Conservation (phyloP, 805 yeast genomes). For the Clavispora santaluciae region DNA sequence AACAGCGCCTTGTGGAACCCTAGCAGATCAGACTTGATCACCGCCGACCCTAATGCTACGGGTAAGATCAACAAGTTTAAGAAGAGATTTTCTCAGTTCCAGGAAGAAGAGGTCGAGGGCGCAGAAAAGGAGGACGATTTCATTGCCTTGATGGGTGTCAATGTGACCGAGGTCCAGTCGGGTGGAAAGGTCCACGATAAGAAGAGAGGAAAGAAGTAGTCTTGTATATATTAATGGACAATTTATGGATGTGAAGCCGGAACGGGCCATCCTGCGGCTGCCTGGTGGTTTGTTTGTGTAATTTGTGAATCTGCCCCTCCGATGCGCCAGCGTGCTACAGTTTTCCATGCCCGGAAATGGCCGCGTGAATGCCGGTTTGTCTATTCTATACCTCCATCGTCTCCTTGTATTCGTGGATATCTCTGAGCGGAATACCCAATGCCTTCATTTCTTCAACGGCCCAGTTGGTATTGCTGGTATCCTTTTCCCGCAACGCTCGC, state of each 20-base stretch:
- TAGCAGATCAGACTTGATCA: constrained; percentile 67
- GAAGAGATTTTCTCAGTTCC: constrained; percentile 50
- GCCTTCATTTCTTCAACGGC: constrained; percentile 25
- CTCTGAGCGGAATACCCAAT: constrained; percentile 18
- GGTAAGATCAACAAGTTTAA: constrained; percentile 76
- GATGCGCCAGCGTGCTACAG: no score
- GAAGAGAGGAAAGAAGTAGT: constrained; percentile 37
- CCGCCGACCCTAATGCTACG: constrained; percentile 75
- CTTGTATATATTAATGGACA: constrained; percentile 5
- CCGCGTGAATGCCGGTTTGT: no score
- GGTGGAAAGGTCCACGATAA: constrained; percentile 51
- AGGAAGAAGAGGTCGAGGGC: constrained; percentile 23
- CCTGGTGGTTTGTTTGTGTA: no score
- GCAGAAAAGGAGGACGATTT: constrained; percentile 33
- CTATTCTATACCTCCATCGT: background rate
- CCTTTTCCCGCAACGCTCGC: constrained; percentile 21
- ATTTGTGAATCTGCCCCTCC: no score
- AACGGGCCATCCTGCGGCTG: no score
- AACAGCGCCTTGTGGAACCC: constrained; percentile 87
- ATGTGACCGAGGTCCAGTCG: constrained; percentile 48
- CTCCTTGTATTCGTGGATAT: constrained; percentile 1
- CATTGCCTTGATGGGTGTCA: constrained; percentile 56
- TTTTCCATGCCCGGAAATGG: no score
- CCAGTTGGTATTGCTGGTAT: constrained; percentile 24
- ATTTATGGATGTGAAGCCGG: background rate